phyloP scores from a whole-genome alignment of 306 rosid genomes.

The Oemleria cerasiformis region DNA sequence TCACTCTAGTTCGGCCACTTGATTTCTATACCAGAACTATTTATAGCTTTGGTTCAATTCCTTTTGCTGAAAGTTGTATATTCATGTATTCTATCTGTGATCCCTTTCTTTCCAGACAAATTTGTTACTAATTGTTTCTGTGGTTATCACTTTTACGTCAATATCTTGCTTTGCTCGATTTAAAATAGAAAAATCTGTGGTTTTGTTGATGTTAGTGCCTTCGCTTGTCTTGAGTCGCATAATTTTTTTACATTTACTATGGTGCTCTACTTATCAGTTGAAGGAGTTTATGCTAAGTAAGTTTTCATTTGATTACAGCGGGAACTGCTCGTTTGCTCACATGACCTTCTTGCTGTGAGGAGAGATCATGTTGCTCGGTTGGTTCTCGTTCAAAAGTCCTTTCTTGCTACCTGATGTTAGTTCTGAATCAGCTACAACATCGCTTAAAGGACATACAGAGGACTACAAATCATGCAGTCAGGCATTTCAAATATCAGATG shows the following conservation, averaged over 20 bases:
- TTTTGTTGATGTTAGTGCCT: not conserved
- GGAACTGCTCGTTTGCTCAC: constrained; percentile 87
- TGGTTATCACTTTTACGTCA: no score
- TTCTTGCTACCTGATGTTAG: constrained; percentile 74
- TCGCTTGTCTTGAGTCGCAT: not conserved
- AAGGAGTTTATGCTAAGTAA: constrained; percentile 4
- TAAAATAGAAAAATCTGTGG: no score
- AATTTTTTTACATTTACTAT: not conserved
- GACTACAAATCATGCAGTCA: constrained; percentile 81
- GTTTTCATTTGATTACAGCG: constrained; percentile 50
- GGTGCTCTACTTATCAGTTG: not conserved
- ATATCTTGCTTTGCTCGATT: no score
- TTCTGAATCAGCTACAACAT: constrained; percentile 96
- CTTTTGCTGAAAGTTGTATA: not conserved
- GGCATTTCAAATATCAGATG: constrained; percentile 89
- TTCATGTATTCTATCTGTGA: no score
- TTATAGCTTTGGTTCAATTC: not conserved
- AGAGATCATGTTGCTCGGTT: constrained; percentile 83
- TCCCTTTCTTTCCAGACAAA: no score
- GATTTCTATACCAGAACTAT: not conserved
- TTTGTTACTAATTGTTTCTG: no score
- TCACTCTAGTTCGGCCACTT: not conserved
- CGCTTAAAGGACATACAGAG: constrained; percentile 79
- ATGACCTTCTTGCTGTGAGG: constrained; percentile 74
- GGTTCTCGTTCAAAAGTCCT: constrained; percentile 55